phyloP scores from a whole-genome alignment of 352 stramenopile genomes.

The Globisporangium orthogonon region DNA sequence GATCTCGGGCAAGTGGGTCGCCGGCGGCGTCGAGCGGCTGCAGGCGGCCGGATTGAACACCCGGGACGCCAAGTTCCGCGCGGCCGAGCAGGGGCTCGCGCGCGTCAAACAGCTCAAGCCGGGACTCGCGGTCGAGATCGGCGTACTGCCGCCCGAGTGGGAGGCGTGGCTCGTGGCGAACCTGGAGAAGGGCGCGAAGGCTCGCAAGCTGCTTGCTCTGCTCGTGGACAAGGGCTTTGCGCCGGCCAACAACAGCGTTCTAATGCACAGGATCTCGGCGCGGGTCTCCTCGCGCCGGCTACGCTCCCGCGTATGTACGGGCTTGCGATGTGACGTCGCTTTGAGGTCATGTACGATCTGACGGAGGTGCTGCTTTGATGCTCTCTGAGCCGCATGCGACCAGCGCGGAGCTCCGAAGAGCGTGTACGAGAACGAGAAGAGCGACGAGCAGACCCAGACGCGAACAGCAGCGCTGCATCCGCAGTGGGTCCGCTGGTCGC shows the following conservation, averaged over 20 bases:
- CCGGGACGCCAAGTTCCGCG: constrained; percentile 70
- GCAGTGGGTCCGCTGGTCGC: constrained; percentile 59
- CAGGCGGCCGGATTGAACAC: constrained; percentile 44
- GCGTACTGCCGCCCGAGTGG: constrained; percentile 48
- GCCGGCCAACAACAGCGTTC: constrained; percentile 28
- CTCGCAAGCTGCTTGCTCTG: constrained; percentile 44
- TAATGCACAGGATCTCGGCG: constrained; percentile 66
- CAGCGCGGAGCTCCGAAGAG: constrained; percentile 30
- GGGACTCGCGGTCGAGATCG: constrained; percentile 42
- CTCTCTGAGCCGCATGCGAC: background rate
- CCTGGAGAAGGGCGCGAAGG: constrained; percentile 37
- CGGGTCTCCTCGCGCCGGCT: constrained; percentile 42
- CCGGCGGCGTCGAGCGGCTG: constrained; percentile 26
- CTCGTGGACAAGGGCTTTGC: constrained; percentile 58
- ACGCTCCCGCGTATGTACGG: constrained; percentile 29
- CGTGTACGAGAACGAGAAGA: constrained; percentile 28
- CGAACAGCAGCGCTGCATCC: constrained; percentile 28
- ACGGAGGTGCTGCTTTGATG: background rate
- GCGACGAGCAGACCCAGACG: constrained; percentile 2
- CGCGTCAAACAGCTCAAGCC: constrained; percentile 56
- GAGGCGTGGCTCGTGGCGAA: constrained; percentile 56
- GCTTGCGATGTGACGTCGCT: background rate
- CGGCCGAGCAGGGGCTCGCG: constrained; percentile 43
- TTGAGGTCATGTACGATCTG: background rate
- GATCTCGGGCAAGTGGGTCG: constrained; percentile 46